Base-by-base conservation (phyloP, 106 monocot genomes). In the Agapanthus africanus region DNA sequence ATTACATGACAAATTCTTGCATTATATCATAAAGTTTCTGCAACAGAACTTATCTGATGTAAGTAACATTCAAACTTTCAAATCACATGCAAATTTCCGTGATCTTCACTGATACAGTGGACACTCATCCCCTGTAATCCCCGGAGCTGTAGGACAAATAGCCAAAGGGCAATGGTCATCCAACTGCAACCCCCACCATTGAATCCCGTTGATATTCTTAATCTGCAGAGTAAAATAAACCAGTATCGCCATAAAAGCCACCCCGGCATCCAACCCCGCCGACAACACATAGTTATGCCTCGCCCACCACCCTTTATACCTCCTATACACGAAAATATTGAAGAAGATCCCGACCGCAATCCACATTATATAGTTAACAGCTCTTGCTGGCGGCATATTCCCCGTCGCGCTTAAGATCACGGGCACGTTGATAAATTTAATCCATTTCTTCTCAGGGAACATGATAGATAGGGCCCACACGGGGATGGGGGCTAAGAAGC, bases 251-350 rank as follows among this genome's bases (percentile, higher is more conserved):
- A 86, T 77, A 57, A 86, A 73, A 11, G 85, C 74, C 16, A 72
- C 81, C 16, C 85, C 85, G 2, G 71, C 75, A 70, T 85, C 85
- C 14, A 85, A 62, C 1, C 77, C 85, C 4, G 71, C 71, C 0
- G 85, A 85, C 23, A 82, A 44, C 18, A 85, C 68, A 59, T 81
- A 85, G 40, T 78, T 78, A 47, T 85, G 68, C 27, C 64, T 61
- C 15, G 72, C 73, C 79, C 79, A 74, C 79, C 79, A 79, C 15
- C 27, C 40, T 41, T 79, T 79, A 50, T 54, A 74, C 39, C 40
- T 73, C 30, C 40, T 63, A 63, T 63, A 79, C 38, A 79, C 47
- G 7, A 60, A 11, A 16, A 73, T n/a, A 22, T 79, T 79, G 69
- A 79, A 79, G 21, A 79, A 5, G n/a, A 74, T 22, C 8, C 79